phyloP scores from a whole-genome alignment of 2,329 filamentous ascomycete species.

The Aspergillus sp. region DNA sequence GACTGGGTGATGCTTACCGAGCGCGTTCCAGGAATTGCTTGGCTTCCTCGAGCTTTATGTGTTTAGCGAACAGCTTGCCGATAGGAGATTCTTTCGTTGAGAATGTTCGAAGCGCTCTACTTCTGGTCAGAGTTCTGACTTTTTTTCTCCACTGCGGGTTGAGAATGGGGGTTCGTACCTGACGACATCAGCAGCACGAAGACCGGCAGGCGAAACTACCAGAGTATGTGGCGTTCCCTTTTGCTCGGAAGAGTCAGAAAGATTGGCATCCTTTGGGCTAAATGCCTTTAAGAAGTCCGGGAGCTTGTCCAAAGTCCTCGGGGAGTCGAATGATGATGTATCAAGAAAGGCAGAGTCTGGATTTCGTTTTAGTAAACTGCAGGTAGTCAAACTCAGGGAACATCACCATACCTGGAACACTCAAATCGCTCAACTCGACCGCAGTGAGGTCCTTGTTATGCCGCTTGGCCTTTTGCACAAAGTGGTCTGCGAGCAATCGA shows the following conservation, averaged over 20 bases:
- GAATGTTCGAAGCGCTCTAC: conserved; percentile 73
- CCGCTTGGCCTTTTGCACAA: conserved; percentile 76
- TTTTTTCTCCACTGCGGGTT: neutral
- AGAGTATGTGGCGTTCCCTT: conserved; percentile 82
- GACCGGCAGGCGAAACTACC: conserved; percentile 80
- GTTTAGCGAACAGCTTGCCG: conserved; percentile 95
- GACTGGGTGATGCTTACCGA: conserved; percentile 43
- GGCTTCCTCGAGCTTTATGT: conserved; percentile 92
- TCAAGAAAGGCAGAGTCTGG: conserved; percentile 76
- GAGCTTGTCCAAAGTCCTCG: conserved; percentile 72
- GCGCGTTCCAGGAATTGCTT: conserved; percentile 72
- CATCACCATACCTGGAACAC: conserved; percentile 67
- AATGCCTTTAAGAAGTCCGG: conserved; percentile 75
- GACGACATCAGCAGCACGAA: conserved; percentile 83
- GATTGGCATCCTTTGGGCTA: conserved; percentile 58
- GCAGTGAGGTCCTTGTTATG: conserved; percentile 81
- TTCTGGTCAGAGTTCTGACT: conserved; percentile 3
- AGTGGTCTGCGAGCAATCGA: conserved; percentile 79
- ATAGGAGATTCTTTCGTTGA: conserved; percentile 78
- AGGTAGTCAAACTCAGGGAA: conserved; percentile 22
- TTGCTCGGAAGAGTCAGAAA: conserved; percentile 69
- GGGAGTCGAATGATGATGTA: conserved; percentile 72
- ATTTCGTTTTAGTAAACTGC: conserved; percentile 13
- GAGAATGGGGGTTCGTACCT: conserved; percentile 54
- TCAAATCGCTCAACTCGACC: conserved; percentile 82